Conservation (phyloP, 2,329 filamentous ascomycete species). For the Aureobasidium sp. region DNA sequence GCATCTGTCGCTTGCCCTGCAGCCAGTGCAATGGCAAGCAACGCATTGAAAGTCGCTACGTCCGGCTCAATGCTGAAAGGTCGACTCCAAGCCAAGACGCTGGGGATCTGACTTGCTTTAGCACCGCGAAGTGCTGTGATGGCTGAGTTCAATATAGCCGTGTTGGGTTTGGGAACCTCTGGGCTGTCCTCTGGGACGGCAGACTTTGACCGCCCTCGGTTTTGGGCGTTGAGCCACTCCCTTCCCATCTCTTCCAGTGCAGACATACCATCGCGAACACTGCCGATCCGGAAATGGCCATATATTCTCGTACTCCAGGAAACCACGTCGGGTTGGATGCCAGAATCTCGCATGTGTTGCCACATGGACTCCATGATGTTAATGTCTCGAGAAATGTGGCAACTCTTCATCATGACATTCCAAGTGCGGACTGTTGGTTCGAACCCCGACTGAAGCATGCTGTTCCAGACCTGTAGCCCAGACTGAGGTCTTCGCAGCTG, state of each 20-base stretch:
- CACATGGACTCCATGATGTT: slow-evolving; percentile 59
- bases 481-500: slow-evolving; percentile 31
- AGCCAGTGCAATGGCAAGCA: slow-evolving; percentile 25
- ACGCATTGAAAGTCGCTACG: slow-evolving; percentile 22
- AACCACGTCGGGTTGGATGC: slow-evolving; percentile 50
- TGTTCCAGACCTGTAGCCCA: slow-evolving; percentile 49
- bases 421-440: slow-evolving; percentile 57
- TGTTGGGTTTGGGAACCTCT: slow-evolving; percentile 48
- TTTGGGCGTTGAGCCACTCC: slow-evolving; percentile 42
- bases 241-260: slow-evolving; percentile 59
- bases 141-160: slow-evolving; percentile 60
- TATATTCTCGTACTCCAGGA: slow-evolving; percentile 66
- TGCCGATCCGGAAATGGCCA: slow-evolving; percentile 51
- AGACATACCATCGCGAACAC: slow-evolving; percentile 47
- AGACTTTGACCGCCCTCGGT: background rate
- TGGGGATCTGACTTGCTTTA: slow-evolving; percentile 41
- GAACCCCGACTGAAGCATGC: slow-evolving; percentile 45
- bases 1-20: slow-evolving; percentile 20
- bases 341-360: slow-evolving; percentile 50
- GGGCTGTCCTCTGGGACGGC: background rate
- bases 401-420: slow-evolving; percentile 65
- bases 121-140: slow-evolving; percentile 53
- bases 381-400: slow-evolving; percentile 50
- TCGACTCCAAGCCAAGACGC: slow-evolving; percentile 43
- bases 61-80: slow-evolving; percentile 26